Base-by-base conservation (phyloP, 768 basidiomycete species). In the Lentinula lateritia region DNA sequence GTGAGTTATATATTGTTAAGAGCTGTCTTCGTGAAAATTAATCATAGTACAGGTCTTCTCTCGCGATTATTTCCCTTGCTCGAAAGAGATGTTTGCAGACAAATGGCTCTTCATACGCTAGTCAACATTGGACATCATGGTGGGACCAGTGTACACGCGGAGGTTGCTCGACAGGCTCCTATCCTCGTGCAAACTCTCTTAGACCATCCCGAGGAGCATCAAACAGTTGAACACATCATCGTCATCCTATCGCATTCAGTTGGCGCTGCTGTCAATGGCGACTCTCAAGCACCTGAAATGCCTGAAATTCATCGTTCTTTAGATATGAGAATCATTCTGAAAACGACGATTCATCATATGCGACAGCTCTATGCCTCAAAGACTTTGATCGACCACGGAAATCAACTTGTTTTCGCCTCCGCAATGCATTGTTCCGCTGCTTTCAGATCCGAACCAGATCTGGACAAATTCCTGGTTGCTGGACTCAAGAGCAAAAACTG, bases 101-200 rank as follows among this genome's bases (percentile, higher is more conserved):
- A 80, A 63, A 69, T 86, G 53, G 84, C 83, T 8, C 73, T 89
- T 10, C 80, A 80, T 38, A 78, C 84, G 0, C 71, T 89, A 23
- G 77, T 77, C 0, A 84, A 80, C 28, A 76, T 88, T 10, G 87
- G 86, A 0, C 86, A 85, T 62, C 86, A 88, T 54, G 85, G 85
- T 3, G 85, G 85, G 4, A 61, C 67, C 2, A 72, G 76, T 16
- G 77, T 81, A 23, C 81, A 83, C 39, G 69, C 72, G 46, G 80
- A 80, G 60, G 82, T 89, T 58, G 83, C 85, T 0, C 76, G 74
- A 55, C 70, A 78, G 35, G 72, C 79, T 6, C 68, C 75, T 9
- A 67, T 66, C 13, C 70, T 88, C 9, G 64, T 82, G 15, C 76
- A 73, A 35, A 68, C 86, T 8, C 70, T 87, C 42, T 70, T 81